These are phyloP conservation scores for Cyberlindnera euphorbiae DNA, from an alignment of 805 yeast genomes.

Conservation along the genomic window DNA sequence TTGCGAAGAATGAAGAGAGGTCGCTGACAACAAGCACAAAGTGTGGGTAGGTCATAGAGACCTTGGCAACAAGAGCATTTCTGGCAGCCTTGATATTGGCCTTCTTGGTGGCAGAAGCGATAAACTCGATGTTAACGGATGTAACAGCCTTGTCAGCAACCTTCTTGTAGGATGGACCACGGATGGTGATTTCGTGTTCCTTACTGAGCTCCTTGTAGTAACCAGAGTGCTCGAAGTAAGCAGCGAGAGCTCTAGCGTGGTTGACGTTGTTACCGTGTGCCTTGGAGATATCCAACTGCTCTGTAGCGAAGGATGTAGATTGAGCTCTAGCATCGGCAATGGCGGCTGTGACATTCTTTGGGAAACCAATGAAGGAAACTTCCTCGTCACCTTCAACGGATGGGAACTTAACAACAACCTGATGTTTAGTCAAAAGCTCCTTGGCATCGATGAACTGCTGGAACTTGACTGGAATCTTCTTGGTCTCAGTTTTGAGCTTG, in stretches of 20 bases:
- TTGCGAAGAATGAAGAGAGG: constrained; percentile 57
- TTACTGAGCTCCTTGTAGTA: constrained; percentile 38
- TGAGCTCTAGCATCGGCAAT: constrained; percentile 53
- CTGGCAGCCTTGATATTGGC: constrained; percentile 72
- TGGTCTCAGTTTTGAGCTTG: constrained; percentile 47
- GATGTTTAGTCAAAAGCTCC: constrained; percentile 45
- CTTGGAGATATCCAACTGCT: constrained; percentile 73
- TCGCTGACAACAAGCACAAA: constrained; percentile 55
- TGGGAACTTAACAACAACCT: constrained; percentile 58
- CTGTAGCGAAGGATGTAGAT: constrained; percentile 56
- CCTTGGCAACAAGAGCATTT: constrained; percentile 36
- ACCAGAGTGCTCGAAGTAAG: constrained; percentile 54
- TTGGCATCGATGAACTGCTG: constrained; percentile 65
- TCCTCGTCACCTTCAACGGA: constrained; percentile 36
- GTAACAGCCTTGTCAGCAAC: constrained; percentile 37
- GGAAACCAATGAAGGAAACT: constrained; percentile 63
- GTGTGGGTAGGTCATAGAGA: constrained; percentile 38
- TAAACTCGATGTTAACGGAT: constrained; percentile 57
- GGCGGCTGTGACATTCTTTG: constrained; percentile 55
- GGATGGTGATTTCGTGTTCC: constrained; percentile 40
- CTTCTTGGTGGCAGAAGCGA: constrained; percentile 59
- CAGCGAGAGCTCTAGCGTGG: constrained; percentile 75
- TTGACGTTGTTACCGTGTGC: constrained; percentile 78
- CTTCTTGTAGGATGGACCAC: constrained; percentile 41
- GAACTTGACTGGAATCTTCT: constrained; percentile 59